Percentiles rank a stretch among this genome's conserved stretches.
These are phyloP conservation scores for Fraxinus pennsylvanica DNA, from an alignment of 257 asterid genomes.

Conservation along the genomic window DNA sequence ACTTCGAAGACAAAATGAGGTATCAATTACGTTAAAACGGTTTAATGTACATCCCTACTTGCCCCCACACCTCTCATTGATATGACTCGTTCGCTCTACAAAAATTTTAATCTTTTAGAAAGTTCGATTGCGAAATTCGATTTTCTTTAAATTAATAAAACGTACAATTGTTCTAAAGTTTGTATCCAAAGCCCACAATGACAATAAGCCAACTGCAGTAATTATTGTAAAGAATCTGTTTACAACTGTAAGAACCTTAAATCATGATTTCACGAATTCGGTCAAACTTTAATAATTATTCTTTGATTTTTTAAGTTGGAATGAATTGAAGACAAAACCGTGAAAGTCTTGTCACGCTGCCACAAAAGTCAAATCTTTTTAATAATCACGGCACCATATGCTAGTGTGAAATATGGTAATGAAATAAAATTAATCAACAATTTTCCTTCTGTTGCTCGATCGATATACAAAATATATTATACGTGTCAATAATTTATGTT, in stretches of 20 bases:
- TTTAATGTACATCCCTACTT: background rate
- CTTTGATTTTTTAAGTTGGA: slow-evolving; percentile 17
- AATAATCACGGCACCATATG: slow-evolving; percentile 5
- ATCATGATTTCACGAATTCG: slow-evolving; percentile 14
- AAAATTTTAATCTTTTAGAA: background rate
- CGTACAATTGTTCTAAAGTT: background rate
- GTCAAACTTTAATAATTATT: slow-evolving; percentile 21
- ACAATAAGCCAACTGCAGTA: background rate
- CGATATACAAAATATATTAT: too few species aligned
- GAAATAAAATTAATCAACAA: too few species aligned
- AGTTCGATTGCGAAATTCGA: too few species aligned
- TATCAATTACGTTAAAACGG: background rate
- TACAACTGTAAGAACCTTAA: background rate
- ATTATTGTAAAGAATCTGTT: background rate
- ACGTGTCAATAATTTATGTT: too few species aligned
- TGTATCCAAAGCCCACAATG: background rate
- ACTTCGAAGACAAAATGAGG: background rate
- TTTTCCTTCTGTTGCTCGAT: too few species aligned
- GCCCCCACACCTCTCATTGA: background rate
- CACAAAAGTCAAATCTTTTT: slow-evolving; percentile 24
- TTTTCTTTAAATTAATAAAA: background rate
- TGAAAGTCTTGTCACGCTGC: slow-evolving; percentile 24
- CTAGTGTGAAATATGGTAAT: background rate
- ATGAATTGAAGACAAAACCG: slow-evolving; percentile 22
- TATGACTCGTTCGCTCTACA: background rate